Conservation (phyloP, 805 yeast genomes). For the Kockiozyma suomiensis region DNA sequence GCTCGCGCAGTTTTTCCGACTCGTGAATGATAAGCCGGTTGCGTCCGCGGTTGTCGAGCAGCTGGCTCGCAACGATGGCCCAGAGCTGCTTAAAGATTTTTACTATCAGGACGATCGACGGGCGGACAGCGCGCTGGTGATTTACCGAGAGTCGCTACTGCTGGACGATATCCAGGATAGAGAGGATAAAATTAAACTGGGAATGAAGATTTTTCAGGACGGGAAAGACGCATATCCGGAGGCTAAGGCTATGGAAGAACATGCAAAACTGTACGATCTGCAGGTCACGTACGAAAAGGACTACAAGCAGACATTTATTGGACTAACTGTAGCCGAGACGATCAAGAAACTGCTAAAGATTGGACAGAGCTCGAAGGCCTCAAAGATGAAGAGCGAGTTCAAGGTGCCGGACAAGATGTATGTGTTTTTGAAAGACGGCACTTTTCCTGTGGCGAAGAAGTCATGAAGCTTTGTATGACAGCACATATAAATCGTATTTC, state of each 20-base stretch:
- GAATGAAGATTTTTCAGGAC: slow-evolving; percentile 43
- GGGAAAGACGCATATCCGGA: slow-evolving; percentile 45
- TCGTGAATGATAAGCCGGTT: slow-evolving; percentile 54
- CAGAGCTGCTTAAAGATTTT: slow-evolving; percentile 53
- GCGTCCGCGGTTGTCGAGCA: slow-evolving; percentile 49
- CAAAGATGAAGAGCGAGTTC: slow-evolving; percentile 54
- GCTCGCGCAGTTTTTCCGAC: slow-evolving; percentile 66
- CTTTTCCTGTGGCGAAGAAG: slow-evolving; percentile 27
- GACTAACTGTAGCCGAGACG: slow-evolving; percentile 53
- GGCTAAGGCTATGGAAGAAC: slow-evolving; percentile 49
- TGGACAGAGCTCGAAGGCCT: slow-evolving; percentile 55
- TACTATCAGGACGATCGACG: slow-evolving; percentile 66
- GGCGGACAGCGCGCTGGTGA: slow-evolving; percentile 50
- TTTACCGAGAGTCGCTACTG: slow-evolving; percentile 41
- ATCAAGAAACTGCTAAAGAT: slow-evolving; percentile 50
- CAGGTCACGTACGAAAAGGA: slow-evolving; percentile 53
- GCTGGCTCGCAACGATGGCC: slow-evolving; percentile 42
- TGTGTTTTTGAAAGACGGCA: slow-evolving; percentile 27
- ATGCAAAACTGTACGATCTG: slow-evolving; percentile 47
- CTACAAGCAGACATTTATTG: slow-evolving; percentile 47
- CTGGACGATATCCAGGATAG: slow-evolving; percentile 28
- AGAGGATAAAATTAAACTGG: slow-evolving; percentile 38
- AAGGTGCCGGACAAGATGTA: slow-evolving; percentile 52
- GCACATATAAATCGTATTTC: no score
- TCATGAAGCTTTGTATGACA: background rate